These are phyloP conservation scores for Aurantiochytrium sp. DNA, from an alignment of 108 stramenopile genomes.

Conservation along the genomic window DNA sequence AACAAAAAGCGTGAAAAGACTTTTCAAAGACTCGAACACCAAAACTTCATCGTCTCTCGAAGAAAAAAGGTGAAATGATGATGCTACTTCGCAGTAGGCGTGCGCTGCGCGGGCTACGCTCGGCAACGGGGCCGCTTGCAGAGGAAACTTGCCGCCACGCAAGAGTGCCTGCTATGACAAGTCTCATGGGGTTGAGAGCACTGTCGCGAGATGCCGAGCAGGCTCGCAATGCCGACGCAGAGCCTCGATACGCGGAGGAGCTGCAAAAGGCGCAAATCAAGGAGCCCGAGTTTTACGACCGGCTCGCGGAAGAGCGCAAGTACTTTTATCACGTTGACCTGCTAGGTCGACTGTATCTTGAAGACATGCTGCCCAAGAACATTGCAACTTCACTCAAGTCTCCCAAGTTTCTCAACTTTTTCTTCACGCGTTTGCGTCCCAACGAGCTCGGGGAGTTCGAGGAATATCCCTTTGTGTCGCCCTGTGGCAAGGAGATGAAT, in stretches of 20 bases:
- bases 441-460: background rate
- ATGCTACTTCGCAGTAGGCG: too few relatives aligned
- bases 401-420: slow-evolving; percentile 25
- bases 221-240: background rate
- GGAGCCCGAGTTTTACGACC: background rate
- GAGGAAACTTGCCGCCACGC: too few relatives aligned
- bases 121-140: too few relatives aligned
- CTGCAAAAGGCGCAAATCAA: slow-evolving; percentile 17
- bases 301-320: background rate
- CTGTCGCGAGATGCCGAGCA: background rate
- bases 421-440: slow-evolving; percentile 4
- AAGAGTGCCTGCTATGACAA: too few relatives aligned
- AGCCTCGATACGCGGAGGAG: slow-evolving; percentile 19
- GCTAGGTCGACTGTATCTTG: background rate
- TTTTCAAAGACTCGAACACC: too few relatives aligned
- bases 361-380: slow-evolving; percentile 21
- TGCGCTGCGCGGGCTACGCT: too few relatives aligned
- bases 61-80: too few relatives aligned
- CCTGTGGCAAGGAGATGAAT: slow-evolving; percentile 28
- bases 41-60: too few relatives aligned
- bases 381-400: slow-evolving; percentile 24
- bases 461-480: slow-evolving; percentile 3
- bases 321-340: slow-evolving; percentile 27
- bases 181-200: too few relatives aligned
- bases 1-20: too few relatives aligned